Base-by-base conservation (phyloP, 805 yeast species). In the Sugiyamaella chiloensis region DNA sequence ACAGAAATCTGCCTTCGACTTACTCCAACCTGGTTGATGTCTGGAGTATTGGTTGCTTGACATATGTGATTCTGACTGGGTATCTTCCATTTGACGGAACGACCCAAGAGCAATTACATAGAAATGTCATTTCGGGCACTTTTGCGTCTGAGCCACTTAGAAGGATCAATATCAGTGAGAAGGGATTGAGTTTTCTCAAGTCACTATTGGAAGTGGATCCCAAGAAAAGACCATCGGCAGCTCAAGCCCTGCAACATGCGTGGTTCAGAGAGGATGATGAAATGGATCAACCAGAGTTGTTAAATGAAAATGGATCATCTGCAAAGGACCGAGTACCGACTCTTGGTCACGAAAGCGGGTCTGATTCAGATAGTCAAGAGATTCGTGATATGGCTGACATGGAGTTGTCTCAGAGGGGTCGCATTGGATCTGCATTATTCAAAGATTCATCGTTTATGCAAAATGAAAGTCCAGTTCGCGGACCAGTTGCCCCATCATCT, bases 41-140 rank as follows among this genome's bases (percentile, higher is more conserved):
- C 77, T 93, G 99, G 99, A 88, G 97, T 1, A 74, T 93, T 48
- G 99, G 99, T 0, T 93, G 99, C 65, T 69, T 93, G 23, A 84
- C 89, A 0, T 93, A 89, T 68, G 99, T 93, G 3, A 80, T 91
- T 20, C 66, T 93, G 46, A 91, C 99, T 0, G 91, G 93, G 0
- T 96, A 88, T 73, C 71, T 91, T 52, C 99, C 99, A 5, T 93
- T 93, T 64, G 88, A 91, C 63, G 97, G 97, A 0, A 76, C 83
- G 44, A 87, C 96, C 0, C 98, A 91, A 60, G 90, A 86, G 12
- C 85, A 86, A 52, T 70, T 93, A 59, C 87, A 87, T 66, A 75
- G 76, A 49, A 84, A 85, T 57, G 90, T 93, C 40, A 74, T 78
- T 45, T 67, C 74, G 11, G 98, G 96, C 1, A 87, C 80, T 49